Base-by-base conservation (phyloP, 208 protist genomes). In the Acanthamoeba triangularis region DNA sequence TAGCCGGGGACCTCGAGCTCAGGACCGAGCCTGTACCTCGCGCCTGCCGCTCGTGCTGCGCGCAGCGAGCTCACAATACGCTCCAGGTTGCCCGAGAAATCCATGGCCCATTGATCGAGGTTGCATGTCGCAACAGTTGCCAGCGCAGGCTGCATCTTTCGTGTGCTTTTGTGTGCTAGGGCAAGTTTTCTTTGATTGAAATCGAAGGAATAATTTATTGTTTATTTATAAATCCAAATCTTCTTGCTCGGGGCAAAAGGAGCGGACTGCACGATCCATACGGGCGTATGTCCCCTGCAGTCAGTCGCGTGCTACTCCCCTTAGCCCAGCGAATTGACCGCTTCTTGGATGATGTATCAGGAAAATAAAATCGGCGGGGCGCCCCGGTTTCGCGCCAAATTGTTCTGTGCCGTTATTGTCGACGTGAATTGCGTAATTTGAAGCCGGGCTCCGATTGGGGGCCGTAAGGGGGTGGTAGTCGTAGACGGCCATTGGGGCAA, bases 51-150 rank as follows among this genome's bases (percentile, higher is more conserved):
- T 82, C 97, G 98, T 28, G 98, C 97, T 30, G 95, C 63, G 20
- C 67, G 90, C 47, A 98, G 98, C 4, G 96, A 97, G 67, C 94
- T 54, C 14, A 95, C 65, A 8, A 98, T 98, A n/a, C 97, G 96
- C 65, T 94, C 94, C 14, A 98, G 88, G 93, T 99, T 99, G 37
- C 97, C 97, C 25, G 95, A 90, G 74, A 99, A 98, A 95, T 98
- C 98, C 76, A 99, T 65, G n/a, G 98, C 96, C 97, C 97, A 98
- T 88, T 99, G 98, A 95, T 99, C 97, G 41, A 99, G 96, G 63
- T 98, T 98, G 96, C 98, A 99, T 25, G 98, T 98, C 16, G 98
- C 97, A 13, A 98, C 74, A 23, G 92, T 97, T 33, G 97, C 91
- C 49, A 97, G 25, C 11, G 69, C 69, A 44, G 69, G 69, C 13